A percentile compares a stretch with the other conserved stretches of the same genome.
These are phyloP conservation scores for Aureobasidium uvarum DNA, from an alignment of 2,329 filamentous ascomycete species.

Conservation along the genomic window DNA sequence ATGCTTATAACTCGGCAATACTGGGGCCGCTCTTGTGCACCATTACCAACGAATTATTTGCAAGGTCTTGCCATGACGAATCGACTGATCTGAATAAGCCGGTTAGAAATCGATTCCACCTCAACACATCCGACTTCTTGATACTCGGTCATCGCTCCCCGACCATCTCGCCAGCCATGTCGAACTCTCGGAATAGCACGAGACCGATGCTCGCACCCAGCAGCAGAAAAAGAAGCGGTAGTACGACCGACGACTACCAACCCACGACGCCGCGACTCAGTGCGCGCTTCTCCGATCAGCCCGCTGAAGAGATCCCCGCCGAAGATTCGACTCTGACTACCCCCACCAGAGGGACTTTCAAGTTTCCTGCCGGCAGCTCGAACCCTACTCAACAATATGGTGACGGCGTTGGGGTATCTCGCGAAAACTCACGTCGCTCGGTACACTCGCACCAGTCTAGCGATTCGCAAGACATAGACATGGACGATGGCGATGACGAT, in stretches of 20 bases:
- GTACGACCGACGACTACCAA: conserved; percentile 52
- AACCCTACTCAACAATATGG: conserved; percentile 41
- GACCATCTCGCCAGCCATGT: conserved; percentile 14
- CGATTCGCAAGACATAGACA: conserved; percentile 65
- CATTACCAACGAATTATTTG: conserved; percentile 19
- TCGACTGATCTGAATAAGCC: conserved; percentile 17
- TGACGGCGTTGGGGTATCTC: conserved; percentile 20
- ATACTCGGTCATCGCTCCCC: neutral
- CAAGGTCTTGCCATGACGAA: neutral
- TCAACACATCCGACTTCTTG: neutral
- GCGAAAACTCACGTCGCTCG: conserved; percentile 25
- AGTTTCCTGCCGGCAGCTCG: conserved; percentile 43
- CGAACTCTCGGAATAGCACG: conserved; percentile 4
- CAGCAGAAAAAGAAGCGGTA: conserved; percentile 23
- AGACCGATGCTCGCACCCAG: conserved; percentile 19
- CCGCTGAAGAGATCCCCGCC: conserved; percentile 38
- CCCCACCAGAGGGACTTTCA: conserved; percentile 60
- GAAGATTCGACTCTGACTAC: conserved; percentile 51
- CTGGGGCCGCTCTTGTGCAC: conserved; percentile 25
- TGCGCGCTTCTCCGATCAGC: conserved; percentile 44
- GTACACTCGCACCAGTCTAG: conserved; percentile 57
- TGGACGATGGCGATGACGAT: conserved; percentile 68
- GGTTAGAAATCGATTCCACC: conserved; percentile 15
- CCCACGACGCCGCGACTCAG: conserved; percentile 56
- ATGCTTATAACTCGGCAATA: conserved; percentile 19